These are phyloP conservation scores for Croton setiger DNA, from an alignment of 441 rosid genomes.

Conservation along the genomic window DNA sequence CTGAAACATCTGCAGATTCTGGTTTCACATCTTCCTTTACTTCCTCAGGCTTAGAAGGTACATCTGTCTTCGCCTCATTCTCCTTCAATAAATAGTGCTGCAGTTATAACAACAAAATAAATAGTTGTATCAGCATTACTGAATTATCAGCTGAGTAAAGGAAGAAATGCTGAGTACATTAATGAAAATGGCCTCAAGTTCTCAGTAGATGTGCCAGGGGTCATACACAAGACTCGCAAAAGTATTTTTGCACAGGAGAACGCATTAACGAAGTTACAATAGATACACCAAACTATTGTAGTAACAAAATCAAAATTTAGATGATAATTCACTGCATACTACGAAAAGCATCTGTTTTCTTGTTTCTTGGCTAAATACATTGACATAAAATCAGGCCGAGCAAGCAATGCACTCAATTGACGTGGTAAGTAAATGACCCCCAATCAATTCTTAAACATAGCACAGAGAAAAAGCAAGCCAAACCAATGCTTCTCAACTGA, in stretches of 20 bases:
- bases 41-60: constrained; percentile 44
- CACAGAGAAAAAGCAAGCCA: not conserved
- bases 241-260: not conserved
- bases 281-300: too few species aligned
- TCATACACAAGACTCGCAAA: not conserved
- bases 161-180: not conserved
- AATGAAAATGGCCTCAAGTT: not conserved
- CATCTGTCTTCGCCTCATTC: constrained; percentile 54
- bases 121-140: constrained; percentile 3
- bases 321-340: too few species aligned
- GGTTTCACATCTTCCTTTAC: constrained; percentile 46
- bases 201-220: not conserved
- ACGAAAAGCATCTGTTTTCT: not conserved
- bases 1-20: constrained; percentile 30
- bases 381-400: not conserved
- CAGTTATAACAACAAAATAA: constrained; percentile 17
- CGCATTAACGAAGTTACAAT: too few species aligned
- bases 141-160: constrained; percentile 3
- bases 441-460: not conserved
- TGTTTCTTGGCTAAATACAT: not conserved
- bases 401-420: not conserved
- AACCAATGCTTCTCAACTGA: not conserved
- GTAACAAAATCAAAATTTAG: too few species aligned
- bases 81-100: constrained; percentile 78
- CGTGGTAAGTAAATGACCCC: not conserved